A percentile compares a stretch with the other conserved stretches of the same genome.
Conservation (phyloP, 129 eudicot genomes). For the Flaveria sonorensis region DNA sequence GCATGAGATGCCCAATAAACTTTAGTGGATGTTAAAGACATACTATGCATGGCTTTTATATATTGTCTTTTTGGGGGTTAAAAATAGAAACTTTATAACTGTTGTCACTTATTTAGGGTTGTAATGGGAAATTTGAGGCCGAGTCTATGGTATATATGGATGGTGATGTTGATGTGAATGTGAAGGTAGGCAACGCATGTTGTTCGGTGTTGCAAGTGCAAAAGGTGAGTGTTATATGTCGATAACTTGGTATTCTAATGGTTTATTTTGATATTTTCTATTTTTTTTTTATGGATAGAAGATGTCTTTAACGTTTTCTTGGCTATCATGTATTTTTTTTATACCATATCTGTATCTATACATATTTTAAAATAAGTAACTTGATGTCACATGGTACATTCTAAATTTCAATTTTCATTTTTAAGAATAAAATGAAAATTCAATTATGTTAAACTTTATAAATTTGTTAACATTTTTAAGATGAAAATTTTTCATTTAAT, state of each 20-base stretch:
- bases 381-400: no score
- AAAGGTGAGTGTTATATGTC: not conserved
- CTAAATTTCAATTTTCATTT: no score
- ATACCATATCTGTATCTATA: no score
- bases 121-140: not conserved
- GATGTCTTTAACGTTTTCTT: no score
- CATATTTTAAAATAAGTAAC: no score
- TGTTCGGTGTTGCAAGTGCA: not conserved
- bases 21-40: not conserved
- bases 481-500: no score
- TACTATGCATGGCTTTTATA: not conserved
- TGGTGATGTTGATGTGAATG: conserved; percentile 3
- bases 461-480: no score
- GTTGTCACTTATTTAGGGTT: not conserved
- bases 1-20: conserved; percentile 30
- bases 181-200: not conserved
- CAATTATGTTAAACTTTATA: no score
- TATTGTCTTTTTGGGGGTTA: not conserved
- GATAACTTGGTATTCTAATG: not conserved
- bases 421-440: no score
- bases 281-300: no score
- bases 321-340: no score
- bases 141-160: conserved; percentile 6
- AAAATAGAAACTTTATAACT: conserved; percentile 13
- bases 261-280: no score